These are phyloP conservation scores for Gastrolobium bilobum DNA, from an alignment of 306 rosid species.

Conservation along the genomic window DNA sequence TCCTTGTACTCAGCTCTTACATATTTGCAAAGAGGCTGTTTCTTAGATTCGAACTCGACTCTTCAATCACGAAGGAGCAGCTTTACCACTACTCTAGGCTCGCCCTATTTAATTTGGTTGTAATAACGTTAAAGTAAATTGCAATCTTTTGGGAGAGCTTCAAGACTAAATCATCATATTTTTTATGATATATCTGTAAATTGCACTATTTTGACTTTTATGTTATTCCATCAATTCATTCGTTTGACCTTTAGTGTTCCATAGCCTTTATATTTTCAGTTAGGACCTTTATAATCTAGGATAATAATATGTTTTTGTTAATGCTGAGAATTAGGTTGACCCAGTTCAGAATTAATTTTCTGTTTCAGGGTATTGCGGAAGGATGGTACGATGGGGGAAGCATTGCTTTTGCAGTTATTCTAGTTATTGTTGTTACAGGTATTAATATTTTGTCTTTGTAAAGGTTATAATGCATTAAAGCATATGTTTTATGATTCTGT, in stretches of 20 bases:
- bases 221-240: not conserved
- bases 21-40: too few species aligned
- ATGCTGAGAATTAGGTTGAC: constrained; percentile 32
- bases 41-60: too few species aligned
- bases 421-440: constrained; percentile 95
- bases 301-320: constrained; percentile 20
- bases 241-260: constrained; percentile 7
- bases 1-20: too few species aligned
- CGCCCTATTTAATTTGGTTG: not conserved
- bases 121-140: not conserved
- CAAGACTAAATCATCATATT: not conserved
- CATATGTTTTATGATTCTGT: not conserved
- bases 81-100: too few species aligned
- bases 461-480: constrained; percentile 24
- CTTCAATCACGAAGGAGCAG: too few species aligned
- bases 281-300: not conserved
- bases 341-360: constrained; percentile 36
- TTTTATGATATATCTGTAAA: not conserved
- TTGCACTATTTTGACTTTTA: constrained; percentile 12
- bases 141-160: constrained; percentile 7
- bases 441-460: constrained; percentile 16
- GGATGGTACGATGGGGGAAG: constrained; percentile 99
- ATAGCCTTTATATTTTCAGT: constrained; percentile 11
- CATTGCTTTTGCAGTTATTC: constrained; percentile 90
- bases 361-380: constrained; percentile 80